Base-by-base conservation (phyloP, 495 filamentous ascomycete species). In the Rhypophila decipiens region DNA sequence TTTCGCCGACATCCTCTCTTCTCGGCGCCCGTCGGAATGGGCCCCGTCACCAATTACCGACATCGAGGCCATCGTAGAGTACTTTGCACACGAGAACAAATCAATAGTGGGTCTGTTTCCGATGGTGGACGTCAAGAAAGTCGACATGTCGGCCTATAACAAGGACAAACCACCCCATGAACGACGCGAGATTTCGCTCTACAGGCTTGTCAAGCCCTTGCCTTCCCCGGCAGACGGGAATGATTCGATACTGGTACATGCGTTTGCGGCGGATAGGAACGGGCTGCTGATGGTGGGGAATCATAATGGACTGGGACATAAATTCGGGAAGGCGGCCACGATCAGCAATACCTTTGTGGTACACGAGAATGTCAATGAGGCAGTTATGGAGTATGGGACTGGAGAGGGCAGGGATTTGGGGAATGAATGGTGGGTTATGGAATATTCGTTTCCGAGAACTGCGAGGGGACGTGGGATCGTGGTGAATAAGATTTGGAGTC, bases 241-340 rank as follows among this genome's bases (percentile, higher is more conserved):
- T 47, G 67, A 79, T 9, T 83, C 86, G 59, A 73, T 82, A 4
- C 73, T 74, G 47, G 75, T 76, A 13, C 84, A 87, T 58, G 76
- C 84, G 40, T 87, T 80, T 62, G 75, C 80, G 2, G 77, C 74
- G 22, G 85, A 88, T 55, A 74, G 80, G 34, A 88, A 88, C 58
- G 83, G 81, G 0, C 60, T 87, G 44, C 68, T 84, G 54, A 68
- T 86, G 62, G 69, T 82, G 27, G 69, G 72, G 3, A 80, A 85
- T 31, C 74, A 84, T 5, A 50, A 84, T 7, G 78, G 77, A 0
- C 73, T 79, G 27, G 76, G 72, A 3, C 58, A 68, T 46, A 68
- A 73, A 39, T 56, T 72, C 11, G 74, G 59, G 4, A 59, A 69
- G 29, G 81, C 83, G 58, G 79, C 78, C 5, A 83, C 74, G 46